Evolutionary conservation across 2,329 filamentous ascomycete species (phyloP), one percentile per base, ranked within the genome.

Genomic region (Neonectria neomacrospora): DNA sequence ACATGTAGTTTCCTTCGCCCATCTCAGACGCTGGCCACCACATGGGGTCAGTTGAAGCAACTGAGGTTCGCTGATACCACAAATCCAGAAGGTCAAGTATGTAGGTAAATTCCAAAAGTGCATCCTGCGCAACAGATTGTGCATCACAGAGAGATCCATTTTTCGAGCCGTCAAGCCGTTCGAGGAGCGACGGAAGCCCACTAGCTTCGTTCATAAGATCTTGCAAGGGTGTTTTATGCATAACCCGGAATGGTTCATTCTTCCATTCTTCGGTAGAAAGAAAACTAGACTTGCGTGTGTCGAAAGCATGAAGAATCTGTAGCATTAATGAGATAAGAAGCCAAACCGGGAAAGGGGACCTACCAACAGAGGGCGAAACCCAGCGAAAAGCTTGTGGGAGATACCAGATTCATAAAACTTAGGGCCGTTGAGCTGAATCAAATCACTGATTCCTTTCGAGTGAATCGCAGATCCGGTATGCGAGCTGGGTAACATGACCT

Each of bases 361-460:
- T 68, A 80, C 80, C 30, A 81, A 66, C 6, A 78, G 65, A 7
- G 80, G 78, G n/a, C 80, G 68, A 51, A 79, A 79, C 0, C 79
- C 80, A 1, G 79, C 68, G 53, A 81, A 81, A 0, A 81, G 67
- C 34, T 71, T 73, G 47, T 82, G 79, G 0, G 77, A 65, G n/a
- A 74, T 60, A 1, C 77, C 79, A 2, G 71, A 71, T 3, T 66
- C 64, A 50, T 78, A 81, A 8, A 65, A 65, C 8, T 70, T 68
- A 0, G 79, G 75, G 0, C 67, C 61, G 20, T 73, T 71, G 1
- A 73, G 63, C 54, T 77, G 70, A 50, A 82, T 76, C 9, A 80
- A 58, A 22, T 73, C 67, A 0, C 69, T 71, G 3, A 80, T 71
- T 1, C 77, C 80, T n/a, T 74, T 70, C 1, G 76, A 66, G 66